Percentiles rank a stretch among this genome's conserved stretches.
Conservation (phyloP, 768 basidiomycete genomes). For the Lenzites betulinus region DNA sequence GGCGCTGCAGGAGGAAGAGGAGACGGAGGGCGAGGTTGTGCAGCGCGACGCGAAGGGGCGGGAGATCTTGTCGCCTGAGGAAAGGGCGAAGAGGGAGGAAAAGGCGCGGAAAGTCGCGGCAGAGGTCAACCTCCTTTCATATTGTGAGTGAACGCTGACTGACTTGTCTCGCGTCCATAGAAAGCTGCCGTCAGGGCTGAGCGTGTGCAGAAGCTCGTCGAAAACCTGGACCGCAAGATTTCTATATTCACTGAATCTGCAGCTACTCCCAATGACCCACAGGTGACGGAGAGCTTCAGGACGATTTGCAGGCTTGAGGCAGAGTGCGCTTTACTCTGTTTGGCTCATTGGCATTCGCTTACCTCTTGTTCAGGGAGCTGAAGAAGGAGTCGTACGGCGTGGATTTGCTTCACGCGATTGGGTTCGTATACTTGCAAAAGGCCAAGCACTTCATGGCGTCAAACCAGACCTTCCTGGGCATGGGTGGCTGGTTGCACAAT, state of each 20-base stretch:
- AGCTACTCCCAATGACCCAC: conserved; percentile 62
- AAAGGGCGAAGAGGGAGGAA: conserved; percentile 58
- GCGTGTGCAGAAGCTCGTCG: conserved; percentile 73
- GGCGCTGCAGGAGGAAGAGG: conserved; percentile 77
- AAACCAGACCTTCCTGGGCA: conserved; percentile 67
- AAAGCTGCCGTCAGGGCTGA: conserved; percentile 81
- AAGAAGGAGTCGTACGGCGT: conserved; percentile 86
- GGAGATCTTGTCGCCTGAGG: conserved; percentile 41
- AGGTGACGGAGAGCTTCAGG: conserved; percentile 72
- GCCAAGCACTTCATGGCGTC: conserved; percentile 83
- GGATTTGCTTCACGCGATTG: conserved; percentile 83
- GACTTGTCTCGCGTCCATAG: conserved; percentile 39
- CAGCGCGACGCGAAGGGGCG: conserved; percentile 53
- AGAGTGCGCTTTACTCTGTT: conserved; percentile 52
- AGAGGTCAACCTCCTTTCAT: conserved; percentile 52
- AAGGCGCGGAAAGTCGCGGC: conserved; percentile 63
- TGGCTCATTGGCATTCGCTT: neutral
- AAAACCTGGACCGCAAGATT: conserved; percentile 79
- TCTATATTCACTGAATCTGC: conserved; percentile 88
- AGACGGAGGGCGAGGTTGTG: conserved; percentile 40
- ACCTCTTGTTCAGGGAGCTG: conserved; percentile 56
- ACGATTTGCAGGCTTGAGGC: conserved; percentile 82
- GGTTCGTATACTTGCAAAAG: conserved; percentile 82
- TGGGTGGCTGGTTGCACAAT: conserved; percentile 92
- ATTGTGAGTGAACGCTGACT: neutral